These are phyloP conservation scores for Acanthamoeba triangularis DNA, from an alignment of 208 protist species.

Conservation along the genomic window DNA sequence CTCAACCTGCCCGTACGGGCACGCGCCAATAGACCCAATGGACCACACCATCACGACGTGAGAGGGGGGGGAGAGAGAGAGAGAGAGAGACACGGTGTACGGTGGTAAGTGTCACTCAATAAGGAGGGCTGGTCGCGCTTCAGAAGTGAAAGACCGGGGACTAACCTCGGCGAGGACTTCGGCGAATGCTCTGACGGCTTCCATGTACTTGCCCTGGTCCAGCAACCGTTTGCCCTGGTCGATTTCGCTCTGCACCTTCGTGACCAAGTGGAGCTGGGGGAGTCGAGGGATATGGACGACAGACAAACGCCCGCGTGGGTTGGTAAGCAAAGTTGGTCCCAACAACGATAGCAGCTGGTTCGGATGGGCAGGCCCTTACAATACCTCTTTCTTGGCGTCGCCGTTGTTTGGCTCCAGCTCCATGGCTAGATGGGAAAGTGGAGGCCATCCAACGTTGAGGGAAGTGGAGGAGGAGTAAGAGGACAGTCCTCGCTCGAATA, in stretches of 20 bases:
- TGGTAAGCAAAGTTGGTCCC: neutral
- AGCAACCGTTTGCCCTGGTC: neutral
- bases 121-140: too few species aligned
- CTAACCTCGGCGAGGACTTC: constrained; percentile 60
- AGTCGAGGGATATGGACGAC: neutral
- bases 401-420: neutral
- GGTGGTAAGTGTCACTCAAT: neutral
- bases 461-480: neutral
- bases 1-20: constrained; percentile 6
- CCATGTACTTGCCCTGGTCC: neutral
- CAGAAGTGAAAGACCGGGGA: neutral
- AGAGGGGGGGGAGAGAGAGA: neutral
- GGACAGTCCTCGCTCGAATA: neutral
- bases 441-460: neutral
- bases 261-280: neutral
- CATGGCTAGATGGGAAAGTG: neutral
- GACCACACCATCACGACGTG: neutral
- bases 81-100: neutral
- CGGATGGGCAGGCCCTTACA: neutral
- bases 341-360: too few species aligned
- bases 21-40: neutral
- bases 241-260: constrained; percentile 14
- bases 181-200: constrained; percentile 70
- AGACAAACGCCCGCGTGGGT: neutral
- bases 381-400: constrained; percentile 63